phyloP scores from a whole-genome alignment of 371 early-diverging fungal species.

The Mucor racemosus region DNA sequence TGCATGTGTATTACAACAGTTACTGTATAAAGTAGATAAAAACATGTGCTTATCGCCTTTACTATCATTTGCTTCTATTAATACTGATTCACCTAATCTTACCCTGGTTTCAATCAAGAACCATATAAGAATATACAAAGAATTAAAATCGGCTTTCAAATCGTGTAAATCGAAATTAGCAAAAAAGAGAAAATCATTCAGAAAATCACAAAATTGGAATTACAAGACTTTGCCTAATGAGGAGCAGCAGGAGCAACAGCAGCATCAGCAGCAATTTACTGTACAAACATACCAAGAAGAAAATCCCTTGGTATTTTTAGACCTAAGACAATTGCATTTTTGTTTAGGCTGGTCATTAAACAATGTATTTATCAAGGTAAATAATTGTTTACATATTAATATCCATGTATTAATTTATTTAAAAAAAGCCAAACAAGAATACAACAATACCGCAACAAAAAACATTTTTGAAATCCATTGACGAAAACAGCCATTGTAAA shows the following conservation, averaged over 20 bases:
- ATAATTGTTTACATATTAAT: neutral
- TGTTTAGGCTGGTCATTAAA: slow-evolving; percentile 11
- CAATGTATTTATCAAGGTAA: slow-evolving; percentile 7
- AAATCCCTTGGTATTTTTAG: neutral
- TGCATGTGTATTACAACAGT: neutral
- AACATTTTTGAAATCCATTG: slow-evolving; percentile 39
- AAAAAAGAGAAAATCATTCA: neutral
- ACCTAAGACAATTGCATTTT: slow-evolving; percentile 2
- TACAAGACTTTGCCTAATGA: neutral
- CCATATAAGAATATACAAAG: neutral
- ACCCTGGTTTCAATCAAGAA: slow-evolving; percentile 7
- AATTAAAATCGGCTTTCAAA: neutral
- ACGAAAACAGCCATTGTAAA: slow-evolving; percentile 44
- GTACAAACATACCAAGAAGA: neutral
- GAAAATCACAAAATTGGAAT: neutral
- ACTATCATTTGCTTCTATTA: neutral
- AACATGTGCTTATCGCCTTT: neutral
- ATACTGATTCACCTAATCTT: neutral
- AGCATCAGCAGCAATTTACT: neutral
- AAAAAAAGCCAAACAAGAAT: neutral
- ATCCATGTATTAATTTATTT: no score
- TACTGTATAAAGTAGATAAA: neutral
- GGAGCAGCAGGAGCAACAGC: neutral
- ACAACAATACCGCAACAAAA: neutral
- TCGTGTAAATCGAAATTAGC: neutral